Evolutionary conservation across 257 asterid species (phyloP).

Genomic region (Anisodus tanguticus): DNA sequence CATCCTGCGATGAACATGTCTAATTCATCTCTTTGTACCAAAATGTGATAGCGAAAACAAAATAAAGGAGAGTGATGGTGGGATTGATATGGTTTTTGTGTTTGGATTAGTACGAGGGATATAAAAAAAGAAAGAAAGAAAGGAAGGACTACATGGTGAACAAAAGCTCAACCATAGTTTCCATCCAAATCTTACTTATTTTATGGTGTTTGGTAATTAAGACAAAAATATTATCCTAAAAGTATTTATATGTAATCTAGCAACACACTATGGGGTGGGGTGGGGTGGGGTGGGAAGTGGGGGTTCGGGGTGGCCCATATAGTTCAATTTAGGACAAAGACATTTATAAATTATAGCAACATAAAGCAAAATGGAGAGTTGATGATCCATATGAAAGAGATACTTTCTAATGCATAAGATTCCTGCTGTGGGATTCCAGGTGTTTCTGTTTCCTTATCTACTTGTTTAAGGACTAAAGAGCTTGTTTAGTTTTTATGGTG

Average conservation of each 20-base stretch:
- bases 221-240: too few relatives aligned
- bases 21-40: neutral
- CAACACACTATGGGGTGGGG: too few relatives aligned
- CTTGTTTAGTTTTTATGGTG: neutral
- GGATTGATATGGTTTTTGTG: neutral
- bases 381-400: neutral
- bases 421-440: neutral
- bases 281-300: too few relatives aligned
- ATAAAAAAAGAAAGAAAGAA: neutral
- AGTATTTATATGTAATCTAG: too few relatives aligned
- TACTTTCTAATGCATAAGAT: slow-evolving; percentile 15
- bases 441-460: neutral
- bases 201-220: too few relatives aligned
- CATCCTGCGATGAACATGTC: neutral
- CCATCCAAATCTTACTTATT: neutral
- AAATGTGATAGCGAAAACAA: neutral
- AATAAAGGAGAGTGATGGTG: neutral
- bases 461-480: neutral
- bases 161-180: neutral
- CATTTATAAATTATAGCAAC: neutral
- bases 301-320: neutral
- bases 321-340: neutral
- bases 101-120: neutral
- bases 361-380: slow-evolving; percentile 5
- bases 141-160: neutral